Evolutionary conservation across 2,329 filamentous ascomycete genomes (phyloP).

Genomic region (Trichophyton mentagrophytes): DNA sequence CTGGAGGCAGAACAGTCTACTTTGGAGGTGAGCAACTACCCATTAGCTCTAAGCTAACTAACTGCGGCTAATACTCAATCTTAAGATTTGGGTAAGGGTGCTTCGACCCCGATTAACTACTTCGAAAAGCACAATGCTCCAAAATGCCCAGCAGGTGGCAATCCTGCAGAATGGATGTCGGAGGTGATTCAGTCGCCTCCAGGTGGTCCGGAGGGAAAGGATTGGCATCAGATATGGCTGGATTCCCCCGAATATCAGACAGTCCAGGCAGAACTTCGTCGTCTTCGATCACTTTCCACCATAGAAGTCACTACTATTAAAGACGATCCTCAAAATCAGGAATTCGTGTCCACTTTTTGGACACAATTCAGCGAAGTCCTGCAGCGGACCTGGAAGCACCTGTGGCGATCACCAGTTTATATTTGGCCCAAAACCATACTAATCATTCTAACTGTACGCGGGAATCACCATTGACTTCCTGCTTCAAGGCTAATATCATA

Average conservation of each 20-base stretch:
- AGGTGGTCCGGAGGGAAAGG: slow-evolving; percentile 49
- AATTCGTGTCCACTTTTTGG: slow-evolving; percentile 66
- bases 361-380: slow-evolving; percentile 56
- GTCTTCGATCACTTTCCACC: slow-evolving; percentile 33
- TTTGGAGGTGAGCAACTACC: slow-evolving; percentile 42
- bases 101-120: slow-evolving; percentile 45
- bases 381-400: slow-evolving; percentile 71
- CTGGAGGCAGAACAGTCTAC: slow-evolving; percentile 54
- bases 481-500: not conserved
- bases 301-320: not conserved
- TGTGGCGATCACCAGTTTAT: slow-evolving; percentile 81
- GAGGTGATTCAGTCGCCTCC: slow-evolving; percentile 47
- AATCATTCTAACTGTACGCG: slow-evolving; percentile 40
- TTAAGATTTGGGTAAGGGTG: slow-evolving; percentile 38
- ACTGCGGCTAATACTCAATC: not conserved
- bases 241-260: slow-evolving; percentile 40
- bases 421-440: slow-evolving; percentile 72
- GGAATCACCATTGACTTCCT: not conserved
- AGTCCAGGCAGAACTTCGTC: slow-evolving; percentile 35
- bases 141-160: slow-evolving; percentile 47
- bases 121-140: slow-evolving; percentile 54
- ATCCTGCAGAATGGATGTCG: slow-evolving; percentile 67
- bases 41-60: not conserved
- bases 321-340: slow-evolving; percentile 32
- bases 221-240: slow-evolving; percentile 43